These are phyloP conservation scores for Dothiorella sarmentorum DNA, from an alignment of 2,329 filamentous ascomycete species.

Conservation along the genomic window DNA sequence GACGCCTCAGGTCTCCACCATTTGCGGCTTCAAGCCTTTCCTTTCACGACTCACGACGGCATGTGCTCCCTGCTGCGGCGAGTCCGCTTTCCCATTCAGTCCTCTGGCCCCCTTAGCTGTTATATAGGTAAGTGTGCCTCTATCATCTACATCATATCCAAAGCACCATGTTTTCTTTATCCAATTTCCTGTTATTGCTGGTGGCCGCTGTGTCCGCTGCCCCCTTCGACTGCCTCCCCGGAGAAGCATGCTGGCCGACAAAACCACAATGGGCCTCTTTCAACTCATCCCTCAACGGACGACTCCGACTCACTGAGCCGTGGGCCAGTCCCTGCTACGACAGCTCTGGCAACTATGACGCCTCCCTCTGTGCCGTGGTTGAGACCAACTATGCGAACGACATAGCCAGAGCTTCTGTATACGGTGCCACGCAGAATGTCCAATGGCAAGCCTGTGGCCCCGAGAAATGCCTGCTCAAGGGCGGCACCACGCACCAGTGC, in stretches of 20 bases:
- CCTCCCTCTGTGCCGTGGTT: not conserved
- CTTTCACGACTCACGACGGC: not conserved
- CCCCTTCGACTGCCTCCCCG: slow-evolving; percentile 8
- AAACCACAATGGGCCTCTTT: slow-evolving; percentile 6
- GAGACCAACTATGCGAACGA: not conserved
- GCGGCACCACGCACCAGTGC: not conserved
- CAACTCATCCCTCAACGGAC: slow-evolving; percentile 10
- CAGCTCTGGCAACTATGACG: not conserved
- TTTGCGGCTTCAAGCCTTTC: not conserved
- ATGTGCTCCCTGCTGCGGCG: not conserved
- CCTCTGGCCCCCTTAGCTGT: not conserved
- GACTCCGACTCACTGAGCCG: slow-evolving; percentile 1
- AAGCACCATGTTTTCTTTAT: not conserved
- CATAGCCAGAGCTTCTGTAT: not conserved
- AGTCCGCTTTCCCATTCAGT: not conserved
- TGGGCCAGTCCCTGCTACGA: slow-evolving; percentile 13
- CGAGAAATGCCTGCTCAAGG: not conserved
- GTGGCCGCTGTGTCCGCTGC: not conserved
- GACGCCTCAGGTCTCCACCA: not conserved
- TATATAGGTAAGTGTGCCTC: not conserved
- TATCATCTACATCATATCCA: too few relatives aligned
- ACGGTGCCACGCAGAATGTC: slow-evolving; percentile 14
- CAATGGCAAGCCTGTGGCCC: slow-evolving; percentile 14
- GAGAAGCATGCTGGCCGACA: slow-evolving; percentile 11
- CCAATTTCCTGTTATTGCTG: not conserved